These are phyloP conservation scores for Panaeolus cyanescens DNA, from an alignment of 768 basidiomycete genomes.

Conservation along the genomic window DNA sequence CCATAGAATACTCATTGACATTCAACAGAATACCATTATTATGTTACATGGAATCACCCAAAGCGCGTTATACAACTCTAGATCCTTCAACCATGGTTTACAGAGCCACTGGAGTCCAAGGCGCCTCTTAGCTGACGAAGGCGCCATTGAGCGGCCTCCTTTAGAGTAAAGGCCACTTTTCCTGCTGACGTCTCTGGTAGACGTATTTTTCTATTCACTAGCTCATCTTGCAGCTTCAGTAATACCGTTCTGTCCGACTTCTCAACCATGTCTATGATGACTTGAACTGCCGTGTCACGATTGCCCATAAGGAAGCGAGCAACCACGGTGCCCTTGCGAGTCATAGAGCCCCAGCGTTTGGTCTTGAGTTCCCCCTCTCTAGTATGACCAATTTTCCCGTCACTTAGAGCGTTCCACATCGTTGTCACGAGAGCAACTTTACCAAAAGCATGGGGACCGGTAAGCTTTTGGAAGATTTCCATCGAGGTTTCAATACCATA, in stretches of 20 bases:
- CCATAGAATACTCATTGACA: too few species aligned
- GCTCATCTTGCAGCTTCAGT: conserved; percentile 56
- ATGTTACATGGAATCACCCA: too few species aligned
- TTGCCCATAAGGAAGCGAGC: conserved; percentile 39
- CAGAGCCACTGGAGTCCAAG: too few species aligned
- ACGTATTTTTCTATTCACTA: conserved; percentile 43
- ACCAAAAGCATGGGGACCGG: conserved; percentile 48
- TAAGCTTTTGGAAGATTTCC: conserved; percentile 49
- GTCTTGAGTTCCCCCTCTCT: conserved; percentile 47
- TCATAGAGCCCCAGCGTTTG: conserved; percentile 13
- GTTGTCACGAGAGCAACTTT: conserved; percentile 57
- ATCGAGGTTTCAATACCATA: conserved; percentile 52
- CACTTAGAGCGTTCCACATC: conserved; percentile 49
- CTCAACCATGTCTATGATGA: conserved; percentile 44
- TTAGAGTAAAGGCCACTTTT: background rate
- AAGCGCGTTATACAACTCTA: too few species aligned
- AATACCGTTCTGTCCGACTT: conserved; percentile 35
- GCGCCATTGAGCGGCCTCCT: background rate
- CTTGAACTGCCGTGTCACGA: conserved; percentile 37
- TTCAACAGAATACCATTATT: too few species aligned
- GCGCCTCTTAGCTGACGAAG: background rate
- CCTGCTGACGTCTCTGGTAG: conserved; percentile 57
- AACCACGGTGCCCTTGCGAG: conserved; percentile 45
- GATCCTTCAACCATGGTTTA: too few species aligned
- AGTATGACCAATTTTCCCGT: conserved; percentile 33